Evolutionary conservation across 805 yeast species (phyloP), one percentile per base, ranked within the genome.

Genomic region (Saturnispora bothae): DNA sequence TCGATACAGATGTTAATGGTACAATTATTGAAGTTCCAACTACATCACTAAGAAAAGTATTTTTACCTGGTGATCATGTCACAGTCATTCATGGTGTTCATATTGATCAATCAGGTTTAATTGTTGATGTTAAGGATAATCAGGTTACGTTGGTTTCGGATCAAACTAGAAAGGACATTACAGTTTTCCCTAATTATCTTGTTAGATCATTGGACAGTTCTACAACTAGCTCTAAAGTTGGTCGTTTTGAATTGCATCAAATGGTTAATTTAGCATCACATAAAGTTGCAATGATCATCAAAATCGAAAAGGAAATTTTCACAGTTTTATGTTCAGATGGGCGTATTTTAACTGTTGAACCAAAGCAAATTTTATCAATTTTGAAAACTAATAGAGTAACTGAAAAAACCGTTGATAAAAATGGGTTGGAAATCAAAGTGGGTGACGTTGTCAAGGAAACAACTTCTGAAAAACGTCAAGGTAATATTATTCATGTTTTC

Each of bases 391-490:
- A 71, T 37, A 67, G 70, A 39, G 75, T 81, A 49, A 81, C 83
- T 39, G 80, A 82, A 44, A 78, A 83, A 40, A 84, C 96, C 3
- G 81, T 96, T 0, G 98, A 92, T 57, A 69, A 73, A 43, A 71
- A 72, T 42, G 98, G 98, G 33, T 70, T 77, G 36, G 89, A 92
- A 47, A 75, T 92, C 39, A 76, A 80, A 40, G 77, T 83, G 28
- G 96, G 96, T 36, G 98, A 92, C 54, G 78, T 92, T 3, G 94
- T 92, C n/a, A 78, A 78, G 50, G 98, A 92, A 54, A 60, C 68
- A 20, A 67, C 71, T 13, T 94, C 94, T 34, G 95, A 86, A 49
- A 78, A 83, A 49, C 74, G 94, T 56, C 88, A 83, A 53, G 98
- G 98, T 49, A 75, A 71, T 27, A 82, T 92, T 43, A 59, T 92